A percentile compares a stretch with the other conserved stretches of the same genome.
Conservation (phyloP, 805 yeast genomes). For the Tetrapisispora arboricola region DNA sequence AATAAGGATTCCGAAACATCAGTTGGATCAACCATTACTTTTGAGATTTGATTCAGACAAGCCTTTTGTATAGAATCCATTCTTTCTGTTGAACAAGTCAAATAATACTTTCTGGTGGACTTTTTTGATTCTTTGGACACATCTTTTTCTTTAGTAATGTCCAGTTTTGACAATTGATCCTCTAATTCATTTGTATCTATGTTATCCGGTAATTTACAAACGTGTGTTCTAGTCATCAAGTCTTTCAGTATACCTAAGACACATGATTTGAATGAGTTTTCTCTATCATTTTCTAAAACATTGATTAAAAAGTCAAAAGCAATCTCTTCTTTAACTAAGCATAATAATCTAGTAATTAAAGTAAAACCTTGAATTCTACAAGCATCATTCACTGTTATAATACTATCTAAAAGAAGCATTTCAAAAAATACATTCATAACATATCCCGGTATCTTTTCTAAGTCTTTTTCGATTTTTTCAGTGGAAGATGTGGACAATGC, state of each 20-base stretch:
- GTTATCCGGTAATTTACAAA: neutral
- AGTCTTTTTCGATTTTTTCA: conserved; percentile 9
- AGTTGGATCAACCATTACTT: neutral
- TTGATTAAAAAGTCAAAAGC: conserved; percentile 55
- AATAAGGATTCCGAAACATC: conserved; percentile 8
- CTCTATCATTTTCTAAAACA: conserved; percentile 57
- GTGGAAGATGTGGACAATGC: conserved; percentile 20
- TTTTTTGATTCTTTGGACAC: neutral
- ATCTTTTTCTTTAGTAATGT: conserved; percentile 1
- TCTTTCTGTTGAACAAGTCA: conserved; percentile 26
- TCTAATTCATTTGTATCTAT: neutral
- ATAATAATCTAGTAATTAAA: conserved; percentile 52
- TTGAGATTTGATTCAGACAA: conserved; percentile 8
- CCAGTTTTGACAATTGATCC: conserved; percentile 1
- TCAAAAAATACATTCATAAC: conserved; percentile 34
- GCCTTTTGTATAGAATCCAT: conserved; percentile 5
- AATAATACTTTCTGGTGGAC: conserved; percentile 19
- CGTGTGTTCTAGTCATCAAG: conserved; percentile 35
- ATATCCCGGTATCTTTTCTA: conserved; percentile 24
- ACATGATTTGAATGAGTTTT: conserved; percentile 48
- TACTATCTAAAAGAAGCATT: conserved; percentile 31
- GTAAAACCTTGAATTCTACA: conserved; percentile 42
- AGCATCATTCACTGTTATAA: conserved; percentile 31
- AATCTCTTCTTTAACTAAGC: conserved; percentile 44
- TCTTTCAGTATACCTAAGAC: conserved; percentile 62